Base-by-base conservation (phyloP, 148 eudicot genomes). In the Talinum fruticosum region DNA sequence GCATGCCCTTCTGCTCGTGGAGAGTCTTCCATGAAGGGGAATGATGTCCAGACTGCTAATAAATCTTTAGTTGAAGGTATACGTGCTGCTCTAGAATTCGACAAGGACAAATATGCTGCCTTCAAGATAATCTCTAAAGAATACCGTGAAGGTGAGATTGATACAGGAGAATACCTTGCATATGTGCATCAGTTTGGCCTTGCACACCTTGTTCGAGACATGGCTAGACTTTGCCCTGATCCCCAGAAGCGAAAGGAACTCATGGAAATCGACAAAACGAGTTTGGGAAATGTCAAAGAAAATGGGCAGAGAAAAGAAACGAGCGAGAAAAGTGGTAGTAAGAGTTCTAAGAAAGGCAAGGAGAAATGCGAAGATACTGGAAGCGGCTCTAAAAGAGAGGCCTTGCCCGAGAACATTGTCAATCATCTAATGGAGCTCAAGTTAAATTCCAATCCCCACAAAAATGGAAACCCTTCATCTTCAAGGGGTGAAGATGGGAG, bases 171-270 rank as follows among this genome's bases (percentile, higher is more conserved):
- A 57, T 94, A 90, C 74, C 84, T 94, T 35, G 83, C 82, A 5
- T 85, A 83, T 69, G 91, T 89, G 81, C 85, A 89, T 61, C 97
- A 90, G 85, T 94, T 90, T 84, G 91, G 93, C 64, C 87, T 94
- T 84, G 85, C 89, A 45, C 92, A 92, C 85, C 93, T 94, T 79
- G 83, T 90, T 73, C 80, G 67, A 49, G 97, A 94, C 77, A 77
- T 90, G 87, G 97, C 98, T 79, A 83, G 87, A 37, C 91, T 94
- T 29, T 88, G 89, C 44, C 97, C 98, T 72, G 92, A 94, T 82
- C 73, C 84, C 41, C 72, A 74, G 78, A 94, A 87, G 85, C 95
- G 85, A 82, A 87, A 66, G 76, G 95, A 86, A 49, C 89, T 94
- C 59, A 26, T 90, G 36, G 90, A 88, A 59, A 78, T 82, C 51